Base-by-base conservation (phyloP, 1,139 yeast genomes). In the Yamadazyma taylorii region DNA sequence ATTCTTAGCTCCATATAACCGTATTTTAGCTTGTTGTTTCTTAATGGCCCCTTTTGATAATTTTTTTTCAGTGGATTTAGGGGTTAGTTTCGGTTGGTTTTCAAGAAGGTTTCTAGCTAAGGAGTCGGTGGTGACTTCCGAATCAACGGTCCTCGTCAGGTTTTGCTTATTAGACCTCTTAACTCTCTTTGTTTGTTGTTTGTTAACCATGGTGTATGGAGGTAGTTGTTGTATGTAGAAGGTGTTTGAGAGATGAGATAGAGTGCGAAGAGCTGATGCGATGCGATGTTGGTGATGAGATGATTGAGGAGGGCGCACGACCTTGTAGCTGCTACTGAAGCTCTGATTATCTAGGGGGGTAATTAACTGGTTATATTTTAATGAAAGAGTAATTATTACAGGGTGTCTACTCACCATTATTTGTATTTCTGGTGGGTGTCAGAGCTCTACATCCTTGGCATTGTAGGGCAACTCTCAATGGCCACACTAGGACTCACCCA, bases 1-100 rank as follows among this genome's bases (percentile, higher is more conserved):
- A 53, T 79, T 81, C 55, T 78, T 76, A 36, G 81, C 78, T 16
- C 94, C 94, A 52, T 85, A 85, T 37, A 85, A 67, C 55, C 85
- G 73, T 35, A 78, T 68, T 46, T 69, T 71, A 28, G 80, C 77
- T 47, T 83, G 82, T 51, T 81, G 84, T 49, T 83, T 83, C 61
- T 81, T 82, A 29, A 79, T 75, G 30, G 68, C 69, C 10, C 63
- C 62, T 47, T 80, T 81, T 17, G 70, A 66, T 30, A 75, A 73
- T 48, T 75, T 74, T 46, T 64, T 72, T 25, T 71, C 73, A 32
- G 62, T 69, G 2, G 85, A 71, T 56, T 78, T 82, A 32, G 82
- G 83, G 6, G 85, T 78, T 40, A 75, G 61, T 37, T 79, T 78
- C n/a, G 89, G 85, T 47, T 75, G 78, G 47, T 66, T 64, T 28